phyloP scores from a whole-genome alignment of 805 yeast species.

The Yamadazyma takamatsuzukensis region DNA sequence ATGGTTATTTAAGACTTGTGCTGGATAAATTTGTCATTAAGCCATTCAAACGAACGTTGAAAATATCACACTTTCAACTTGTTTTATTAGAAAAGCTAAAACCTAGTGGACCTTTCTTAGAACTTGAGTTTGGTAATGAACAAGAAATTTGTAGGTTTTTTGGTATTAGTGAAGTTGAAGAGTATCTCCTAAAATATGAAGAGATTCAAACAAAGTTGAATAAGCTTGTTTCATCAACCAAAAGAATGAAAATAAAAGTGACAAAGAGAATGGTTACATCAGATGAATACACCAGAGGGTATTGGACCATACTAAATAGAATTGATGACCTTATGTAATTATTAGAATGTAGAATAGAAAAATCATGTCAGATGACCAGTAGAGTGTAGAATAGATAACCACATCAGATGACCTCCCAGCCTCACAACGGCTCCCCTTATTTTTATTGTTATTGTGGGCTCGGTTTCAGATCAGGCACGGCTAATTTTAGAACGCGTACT shows the following conservation, averaged over 20 bases:
- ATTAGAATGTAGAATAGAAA: slow-evolving; percentile 1
- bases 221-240: too few relatives aligned
- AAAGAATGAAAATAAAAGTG: too few relatives aligned
- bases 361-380: not conserved
- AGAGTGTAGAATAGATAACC: too few relatives aligned
- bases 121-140: slow-evolving; percentile 20
- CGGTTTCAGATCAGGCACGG: too few relatives aligned
- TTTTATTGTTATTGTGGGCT: too few relatives aligned
- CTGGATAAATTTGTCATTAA: slow-evolving; percentile 20
- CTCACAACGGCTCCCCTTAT: too few relatives aligned
- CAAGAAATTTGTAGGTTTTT: slow-evolving; percentile 25
- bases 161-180: slow-evolving; percentile 13
- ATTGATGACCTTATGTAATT: not conserved
- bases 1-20: slow-evolving; percentile 15
- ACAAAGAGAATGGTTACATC: too few relatives aligned
- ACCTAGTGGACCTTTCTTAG: slow-evolving; percentile 2
- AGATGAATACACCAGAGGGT: not conserved
- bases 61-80: slow-evolving; percentile 21
- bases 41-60: slow-evolving; percentile 27
- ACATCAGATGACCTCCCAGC: too few relatives aligned
- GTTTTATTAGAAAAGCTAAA: slow-evolving; percentile 12
- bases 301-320: not conserved
- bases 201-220: not conserved
- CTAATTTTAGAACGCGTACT: too few relatives aligned
- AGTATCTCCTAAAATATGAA: not conserved